Evolutionary conservation across 2,329 filamentous ascomycete genomes (phyloP), one percentile per base, ranked within the genome.

Genomic region (Pseudogymnoascus sp.): DNA sequence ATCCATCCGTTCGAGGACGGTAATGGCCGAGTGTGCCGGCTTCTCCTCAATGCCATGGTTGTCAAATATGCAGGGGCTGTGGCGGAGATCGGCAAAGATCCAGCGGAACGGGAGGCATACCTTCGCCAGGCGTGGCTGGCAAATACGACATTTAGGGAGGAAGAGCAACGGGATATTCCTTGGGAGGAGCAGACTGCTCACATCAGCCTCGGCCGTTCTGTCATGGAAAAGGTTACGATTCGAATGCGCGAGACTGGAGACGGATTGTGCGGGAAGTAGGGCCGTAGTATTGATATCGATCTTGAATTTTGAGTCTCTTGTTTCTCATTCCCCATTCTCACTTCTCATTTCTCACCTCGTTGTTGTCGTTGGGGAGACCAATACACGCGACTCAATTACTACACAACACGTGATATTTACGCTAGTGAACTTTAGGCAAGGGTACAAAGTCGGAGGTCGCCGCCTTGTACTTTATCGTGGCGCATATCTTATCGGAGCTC

Each of bases 1-100:
- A 77, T 77, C 1, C 74, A 78, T 8, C 76, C 74, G 0, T 78
- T 78, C 23, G 67, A 69, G 9, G 75, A 77, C 25, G 75, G 75
- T 0, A 78, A 78, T 28, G 75, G 75, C 0, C 64, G 75, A 1
- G 69, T 72, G 64, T 76, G 74, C 38, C 69, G 74, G 0, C 67
- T 78, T 9, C 68, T 78, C 1, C 67, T 77, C 0, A 78, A 77
- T 14, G 69, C 68, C 0, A 68, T 78, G 0, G 61, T 77, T 0
- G 62, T 74, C 0, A 73, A 72, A 1, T 75, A 72, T 55, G 64
- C 64, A 0, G 70, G 74, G 0, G 49, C 60, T 23, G 62, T 67
- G 6, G 61, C 65, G 25, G 23, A 19, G 4, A 60, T 68, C 60
- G 65, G 67, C 6, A 64, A 64, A n/a, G 35, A 35, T 22, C 64